These are phyloP conservation scores for Zychaea mexicana DNA, from an alignment of 371 early-diverging fungal genomes.

Conservation along the genomic window DNA sequence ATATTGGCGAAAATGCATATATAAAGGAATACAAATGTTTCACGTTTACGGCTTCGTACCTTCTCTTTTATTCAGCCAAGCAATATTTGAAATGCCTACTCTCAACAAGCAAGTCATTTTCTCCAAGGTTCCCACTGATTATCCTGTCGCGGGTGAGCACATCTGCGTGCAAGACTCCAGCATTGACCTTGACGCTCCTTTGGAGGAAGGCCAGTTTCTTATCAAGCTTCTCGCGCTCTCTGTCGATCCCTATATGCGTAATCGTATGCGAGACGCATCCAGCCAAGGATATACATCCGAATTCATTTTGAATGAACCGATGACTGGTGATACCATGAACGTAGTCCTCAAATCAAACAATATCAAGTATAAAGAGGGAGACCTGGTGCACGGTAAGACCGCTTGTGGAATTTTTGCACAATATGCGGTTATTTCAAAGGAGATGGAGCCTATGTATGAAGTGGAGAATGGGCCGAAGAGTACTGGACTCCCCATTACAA, in stretches of 20 bases:
- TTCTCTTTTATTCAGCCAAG: too few relatives aligned
- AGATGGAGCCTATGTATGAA: slow-evolving; percentile 19
- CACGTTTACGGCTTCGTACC: too few relatives aligned
- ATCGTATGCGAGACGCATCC: slow-evolving; percentile 59
- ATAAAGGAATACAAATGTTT: too few relatives aligned
- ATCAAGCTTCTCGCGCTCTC: slow-evolving; percentile 49
- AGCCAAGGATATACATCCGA: slow-evolving; percentile 53
- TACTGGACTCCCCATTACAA: slow-evolving; percentile 47
- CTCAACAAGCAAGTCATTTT: slow-evolving; percentile 34
- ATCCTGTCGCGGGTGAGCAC: slow-evolving; percentile 47
- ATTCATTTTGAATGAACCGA: slow-evolving; percentile 58
- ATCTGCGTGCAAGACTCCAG: slow-evolving; percentile 41
- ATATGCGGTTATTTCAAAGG: slow-evolving; percentile 38
- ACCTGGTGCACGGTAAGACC: slow-evolving; percentile 58
- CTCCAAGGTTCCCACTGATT: slow-evolving; percentile 39
- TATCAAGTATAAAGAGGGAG: slow-evolving; percentile 58
- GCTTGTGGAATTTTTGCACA: slow-evolving; percentile 56
- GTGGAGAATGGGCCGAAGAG: slow-evolving; percentile 41
- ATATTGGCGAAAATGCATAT: too few relatives aligned
- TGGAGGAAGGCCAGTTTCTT: slow-evolving; percentile 58
- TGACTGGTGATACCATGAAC: slow-evolving; percentile 62
- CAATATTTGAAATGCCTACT: too few relatives aligned
- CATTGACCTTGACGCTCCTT: slow-evolving; percentile 44
- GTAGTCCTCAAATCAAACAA: slow-evolving; percentile 63
- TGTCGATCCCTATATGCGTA: slow-evolving; percentile 63